These are phyloP conservation scores for Leucocoprinus leucothites DNA, from an alignment of 768 basidiomycete species.

Conservation along the genomic window DNA sequence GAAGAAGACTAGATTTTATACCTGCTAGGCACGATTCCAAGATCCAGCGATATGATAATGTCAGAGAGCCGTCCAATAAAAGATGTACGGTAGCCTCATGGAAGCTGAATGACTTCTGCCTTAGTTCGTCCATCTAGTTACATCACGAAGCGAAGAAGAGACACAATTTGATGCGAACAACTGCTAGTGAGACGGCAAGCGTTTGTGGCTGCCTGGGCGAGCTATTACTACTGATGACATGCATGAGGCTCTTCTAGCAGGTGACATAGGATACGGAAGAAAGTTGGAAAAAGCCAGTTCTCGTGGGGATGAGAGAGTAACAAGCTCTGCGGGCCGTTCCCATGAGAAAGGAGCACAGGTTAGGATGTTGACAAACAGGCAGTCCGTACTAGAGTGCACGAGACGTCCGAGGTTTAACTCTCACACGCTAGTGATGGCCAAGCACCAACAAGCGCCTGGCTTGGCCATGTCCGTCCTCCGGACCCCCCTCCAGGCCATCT, in stretches of 20 bases:
- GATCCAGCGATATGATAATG: neutral
- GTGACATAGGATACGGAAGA: neutral
- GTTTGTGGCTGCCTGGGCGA: too few species aligned
- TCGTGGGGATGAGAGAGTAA: neutral
- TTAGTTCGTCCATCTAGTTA: slow-evolving; percentile 1
- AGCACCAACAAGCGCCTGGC: too few species aligned
- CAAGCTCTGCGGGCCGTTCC: neutral
- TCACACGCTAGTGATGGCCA: too few species aligned
- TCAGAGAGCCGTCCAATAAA: neutral
- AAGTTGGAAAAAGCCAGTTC: neutral
- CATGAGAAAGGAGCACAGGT: slow-evolving; percentile 4
- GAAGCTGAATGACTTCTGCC: neutral
- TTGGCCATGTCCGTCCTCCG: too few species aligned
- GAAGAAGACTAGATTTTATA: neutral
- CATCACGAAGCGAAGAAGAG: slow-evolving; percentile 4
- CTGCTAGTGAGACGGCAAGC: too few species aligned
- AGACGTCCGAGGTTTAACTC: too few species aligned
- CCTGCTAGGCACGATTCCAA: neutral
- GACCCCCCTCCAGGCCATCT: too few species aligned
- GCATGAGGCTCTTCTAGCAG: too few species aligned
- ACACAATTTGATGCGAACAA: neutral
- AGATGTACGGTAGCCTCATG: slow-evolving; percentile 9
- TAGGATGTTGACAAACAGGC: too few species aligned
- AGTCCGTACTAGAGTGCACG: too few species aligned
- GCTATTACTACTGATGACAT: too few species aligned